phyloP scores from a whole-genome alignment of 2,329 filamentous ascomycete species.

The Cladorrhinum sp. region DNA sequence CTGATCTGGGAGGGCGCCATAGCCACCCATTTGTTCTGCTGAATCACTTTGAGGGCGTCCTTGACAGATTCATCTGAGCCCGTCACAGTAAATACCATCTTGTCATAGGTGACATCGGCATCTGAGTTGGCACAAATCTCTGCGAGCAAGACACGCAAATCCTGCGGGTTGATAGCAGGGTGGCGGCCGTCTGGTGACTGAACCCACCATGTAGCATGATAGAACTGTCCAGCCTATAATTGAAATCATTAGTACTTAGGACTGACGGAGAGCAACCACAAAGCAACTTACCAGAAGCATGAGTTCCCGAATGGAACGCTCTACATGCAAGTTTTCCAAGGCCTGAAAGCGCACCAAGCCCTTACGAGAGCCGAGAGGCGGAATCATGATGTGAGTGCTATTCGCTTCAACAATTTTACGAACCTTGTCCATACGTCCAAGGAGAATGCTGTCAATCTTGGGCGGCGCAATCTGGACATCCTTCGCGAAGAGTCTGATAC shows the following conservation, averaged over 20 bases:
- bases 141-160: constrained; percentile 85
- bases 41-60: constrained; percentile 88
- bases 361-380: constrained; percentile 79
- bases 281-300: constrained; percentile 75
- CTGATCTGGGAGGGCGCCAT: constrained; percentile 88
- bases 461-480: constrained; percentile 84
- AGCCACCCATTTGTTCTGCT: constrained; percentile 84
- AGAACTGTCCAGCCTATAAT: constrained; percentile 85
- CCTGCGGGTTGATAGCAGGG: constrained; percentile 58
- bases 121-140: constrained; percentile 97
- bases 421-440: constrained; percentile 90
- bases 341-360: constrained; percentile 87
- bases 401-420: constrained; percentile 97
- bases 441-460: constrained; percentile 92
- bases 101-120: constrained; percentile 91
- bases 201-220: constrained; percentile 95
- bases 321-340: constrained; percentile 87
- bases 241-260: constrained; percentile 27
- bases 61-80: constrained; percentile 97
- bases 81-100: constrained; percentile 88
- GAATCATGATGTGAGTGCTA: constrained; percentile 91
- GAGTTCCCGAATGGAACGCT: constrained; percentile 90
- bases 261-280: constrained; percentile 4
- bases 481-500: constrained; percentile 83
- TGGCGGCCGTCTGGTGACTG: constrained; percentile 68